Percentiles rank a stretch among this genome's conserved stretches.
Conservation (phyloP, 345 rosid genomes). For the Eucalyptus brandiana region DNA sequence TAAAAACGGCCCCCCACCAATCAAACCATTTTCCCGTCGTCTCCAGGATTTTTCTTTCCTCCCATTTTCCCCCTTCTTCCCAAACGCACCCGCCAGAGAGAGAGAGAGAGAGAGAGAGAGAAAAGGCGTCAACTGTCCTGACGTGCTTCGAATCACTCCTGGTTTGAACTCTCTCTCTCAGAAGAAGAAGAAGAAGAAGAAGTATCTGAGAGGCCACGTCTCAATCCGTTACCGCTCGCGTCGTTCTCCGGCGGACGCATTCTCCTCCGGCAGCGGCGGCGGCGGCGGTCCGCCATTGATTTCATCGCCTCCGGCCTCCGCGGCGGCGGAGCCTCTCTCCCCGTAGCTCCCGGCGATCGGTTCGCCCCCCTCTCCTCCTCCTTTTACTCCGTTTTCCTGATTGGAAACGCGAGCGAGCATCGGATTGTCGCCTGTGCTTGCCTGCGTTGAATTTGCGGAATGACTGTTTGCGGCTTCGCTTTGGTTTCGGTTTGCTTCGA, state of each 20-base stretch:
- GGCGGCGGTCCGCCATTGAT: neutral
- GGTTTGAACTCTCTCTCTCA: neutral
- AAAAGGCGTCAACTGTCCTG: neutral
- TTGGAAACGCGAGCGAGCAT: neutral
- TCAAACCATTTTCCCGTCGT: neutral
- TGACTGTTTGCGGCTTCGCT: neutral
- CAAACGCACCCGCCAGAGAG: neutral
- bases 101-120: neutral
- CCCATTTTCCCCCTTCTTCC: neutral
- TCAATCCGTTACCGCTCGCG: neutral
- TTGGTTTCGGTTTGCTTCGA: neutral
- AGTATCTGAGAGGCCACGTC: neutral
- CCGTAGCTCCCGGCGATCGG: neutral
- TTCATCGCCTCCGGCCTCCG: neutral
- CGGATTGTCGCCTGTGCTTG: neutral
- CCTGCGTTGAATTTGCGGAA: neutral
- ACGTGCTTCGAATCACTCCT: neutral
- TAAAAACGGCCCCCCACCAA: neutral
- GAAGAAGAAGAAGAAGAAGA: neutral
- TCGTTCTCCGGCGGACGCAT: neutral
- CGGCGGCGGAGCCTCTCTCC: neutral
- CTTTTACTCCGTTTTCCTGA: neutral
- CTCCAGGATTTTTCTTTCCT: neutral
- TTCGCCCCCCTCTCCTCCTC: neutral
- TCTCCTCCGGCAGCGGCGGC: neutral